phyloP scores from a whole-genome alignment of 805 yeast species.

The Candida ulmi region DNA sequence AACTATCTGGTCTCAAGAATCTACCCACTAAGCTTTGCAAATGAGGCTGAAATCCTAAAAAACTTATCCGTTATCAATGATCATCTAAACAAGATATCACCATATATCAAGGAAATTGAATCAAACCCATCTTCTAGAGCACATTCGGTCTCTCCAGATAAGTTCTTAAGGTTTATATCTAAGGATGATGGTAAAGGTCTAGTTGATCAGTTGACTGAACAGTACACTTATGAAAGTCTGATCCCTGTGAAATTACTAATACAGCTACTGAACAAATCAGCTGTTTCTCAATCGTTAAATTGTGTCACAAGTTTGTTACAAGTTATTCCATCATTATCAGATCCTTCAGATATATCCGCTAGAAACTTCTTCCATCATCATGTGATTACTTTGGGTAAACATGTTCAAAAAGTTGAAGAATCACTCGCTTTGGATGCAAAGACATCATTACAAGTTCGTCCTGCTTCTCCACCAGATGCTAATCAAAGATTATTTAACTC shows the following conservation, averaged over 20 bases:
- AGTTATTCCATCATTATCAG: constrained; percentile 47
- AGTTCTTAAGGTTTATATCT: constrained; percentile 23
- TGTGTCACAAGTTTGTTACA: constrained; percentile 56
- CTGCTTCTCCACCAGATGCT: constrained; percentile 50
- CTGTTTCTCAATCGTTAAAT: constrained; percentile 44
- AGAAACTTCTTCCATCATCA: constrained; percentile 84
- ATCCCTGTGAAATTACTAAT: constrained; percentile 52
- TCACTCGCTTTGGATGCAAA: constrained; percentile 8
- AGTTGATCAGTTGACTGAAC: constrained; percentile 36
- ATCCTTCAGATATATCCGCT: constrained; percentile 69
- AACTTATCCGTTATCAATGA: constrained; percentile 48
- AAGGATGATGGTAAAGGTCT: constrained; percentile 42
- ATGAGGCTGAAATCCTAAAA: constrained; percentile 52
- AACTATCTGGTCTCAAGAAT: constrained; percentile 63
- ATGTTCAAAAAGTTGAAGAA: constrained; percentile 27
- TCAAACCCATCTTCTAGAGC: constrained; percentile 1
- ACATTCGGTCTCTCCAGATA: constrained; percentile 17
- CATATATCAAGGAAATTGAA: constrained; percentile 21
- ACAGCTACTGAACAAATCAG: constrained; percentile 59
- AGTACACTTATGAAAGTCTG: constrained; percentile 38
- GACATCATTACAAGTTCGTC: constrained; percentile 18
- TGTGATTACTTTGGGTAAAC: constrained; percentile 72
- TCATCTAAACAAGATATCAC: constrained; percentile 48
- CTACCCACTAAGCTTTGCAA: constrained; percentile 70
- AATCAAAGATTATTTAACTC: constrained; percentile 44